These are phyloP conservation scores for Oldenlandia corymbosa DNA, from an alignment of 257 asterid species.

Conservation along the genomic window DNA sequence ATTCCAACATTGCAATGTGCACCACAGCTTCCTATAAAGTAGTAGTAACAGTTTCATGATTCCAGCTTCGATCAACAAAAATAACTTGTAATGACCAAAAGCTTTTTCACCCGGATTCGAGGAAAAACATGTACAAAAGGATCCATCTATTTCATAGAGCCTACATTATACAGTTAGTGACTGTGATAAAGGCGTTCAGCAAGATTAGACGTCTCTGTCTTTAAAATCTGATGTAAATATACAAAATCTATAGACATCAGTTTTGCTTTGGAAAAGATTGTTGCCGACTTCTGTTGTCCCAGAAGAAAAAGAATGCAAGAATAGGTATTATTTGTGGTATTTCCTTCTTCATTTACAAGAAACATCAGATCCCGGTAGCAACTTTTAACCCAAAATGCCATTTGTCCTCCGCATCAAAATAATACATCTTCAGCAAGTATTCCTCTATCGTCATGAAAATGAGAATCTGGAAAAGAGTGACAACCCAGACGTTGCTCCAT, in stretches of 20 bases:
- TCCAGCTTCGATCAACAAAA: no score
- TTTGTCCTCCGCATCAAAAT: background rate
- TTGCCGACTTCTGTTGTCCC: background rate
- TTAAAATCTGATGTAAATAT: background rate
- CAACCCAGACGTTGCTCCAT: conserved; percentile 47
- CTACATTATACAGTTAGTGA: background rate
- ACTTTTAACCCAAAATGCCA: background rate
- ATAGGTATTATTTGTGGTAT: background rate
- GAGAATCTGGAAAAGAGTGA: conserved; percentile 90
- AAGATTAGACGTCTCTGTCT: background rate
- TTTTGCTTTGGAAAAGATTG: background rate
- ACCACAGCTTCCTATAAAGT: no score
- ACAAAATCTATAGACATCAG: no score
- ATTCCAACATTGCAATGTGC: no score
- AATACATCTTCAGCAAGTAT: background rate
- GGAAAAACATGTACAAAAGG: no score
- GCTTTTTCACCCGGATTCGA: no score
- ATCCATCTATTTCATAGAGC: no score
- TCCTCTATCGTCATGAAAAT: conserved; percentile 41
- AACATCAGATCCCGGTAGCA: background rate
- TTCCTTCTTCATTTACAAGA: background rate
- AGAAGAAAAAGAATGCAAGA: conserved; percentile 1
- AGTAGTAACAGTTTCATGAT: no score
- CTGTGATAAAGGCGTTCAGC: background rate
- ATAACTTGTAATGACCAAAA: no score